Percentiles rank a stretch among this genome's conserved stretches.
Evolutionary conservation across 495 filamentous ascomycete genomes (phyloP).

Genomic region (Penicillium psychrofluorescens): DNA sequence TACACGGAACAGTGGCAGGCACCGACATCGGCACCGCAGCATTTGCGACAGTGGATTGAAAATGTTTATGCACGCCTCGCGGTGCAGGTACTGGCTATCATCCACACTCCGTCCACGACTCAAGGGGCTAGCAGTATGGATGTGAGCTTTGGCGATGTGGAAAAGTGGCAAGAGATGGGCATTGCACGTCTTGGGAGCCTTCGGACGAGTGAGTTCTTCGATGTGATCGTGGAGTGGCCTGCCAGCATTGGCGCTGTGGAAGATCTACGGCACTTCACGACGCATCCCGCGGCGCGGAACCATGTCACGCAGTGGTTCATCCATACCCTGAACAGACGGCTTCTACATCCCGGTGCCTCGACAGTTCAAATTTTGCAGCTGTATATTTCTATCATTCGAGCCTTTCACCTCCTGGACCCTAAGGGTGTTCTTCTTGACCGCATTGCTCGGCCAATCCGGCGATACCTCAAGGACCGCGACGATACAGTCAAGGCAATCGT

Average conservation of each 20-base stretch:
- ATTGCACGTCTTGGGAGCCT: slow-evolving; percentile 70
- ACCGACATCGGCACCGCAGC: slow-evolving; percentile 47
- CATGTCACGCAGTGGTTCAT: slow-evolving; percentile 69
- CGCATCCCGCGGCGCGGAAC: slow-evolving; percentile 47
- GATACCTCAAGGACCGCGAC: slow-evolving; percentile 87
- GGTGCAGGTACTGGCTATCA: slow-evolving; percentile 52
- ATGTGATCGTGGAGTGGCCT: slow-evolving; percentile 83
- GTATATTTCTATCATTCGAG: slow-evolving; percentile 88
- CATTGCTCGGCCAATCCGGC: slow-evolving; percentile 72
- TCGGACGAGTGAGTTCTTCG: slow-evolving; percentile 77
- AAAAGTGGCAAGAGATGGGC: slow-evolving; percentile 76
- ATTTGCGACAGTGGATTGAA: slow-evolving; percentile 64
- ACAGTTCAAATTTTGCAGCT: slow-evolving; percentile 82
- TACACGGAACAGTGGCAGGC: slow-evolving; percentile 55
- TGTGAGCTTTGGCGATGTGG: slow-evolving; percentile 54
- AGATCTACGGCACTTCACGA: slow-evolving; percentile 60
- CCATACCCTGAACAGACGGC: slow-evolving; percentile 54
- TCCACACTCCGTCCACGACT: slow-evolving; percentile 22
- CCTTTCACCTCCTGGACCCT: slow-evolving; percentile 82
- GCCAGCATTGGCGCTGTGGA: slow-evolving; percentile 71
- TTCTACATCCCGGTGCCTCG: slow-evolving; percentile 83
- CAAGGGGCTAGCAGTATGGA: slow-evolving; percentile 17
- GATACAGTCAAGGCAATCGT: slow-evolving; percentile 88
- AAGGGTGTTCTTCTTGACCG: slow-evolving; percentile 87
- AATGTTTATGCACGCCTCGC: slow-evolving; percentile 60